A percentile compares a stretch with the other conserved stretches of the same genome.
Evolutionary conservation across 176 grass and related monocot species (phyloP).

Genomic region (Oryza coarctata): DNA sequence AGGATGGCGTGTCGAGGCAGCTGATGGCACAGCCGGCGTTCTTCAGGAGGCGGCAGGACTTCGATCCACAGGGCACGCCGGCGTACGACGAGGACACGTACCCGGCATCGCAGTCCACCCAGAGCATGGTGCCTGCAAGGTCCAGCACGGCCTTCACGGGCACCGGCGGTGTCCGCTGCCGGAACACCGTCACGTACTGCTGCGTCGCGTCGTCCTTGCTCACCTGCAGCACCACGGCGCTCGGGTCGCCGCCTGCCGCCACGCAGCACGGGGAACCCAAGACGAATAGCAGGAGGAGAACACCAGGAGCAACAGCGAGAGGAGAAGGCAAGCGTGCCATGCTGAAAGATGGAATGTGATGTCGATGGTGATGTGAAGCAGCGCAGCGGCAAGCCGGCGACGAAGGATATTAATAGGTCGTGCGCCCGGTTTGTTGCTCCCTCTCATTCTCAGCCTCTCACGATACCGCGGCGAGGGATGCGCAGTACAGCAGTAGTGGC

Average conservation of each 20-base stretch:
- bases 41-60: constrained; percentile 22
- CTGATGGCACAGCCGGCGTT: constrained; percentile 1
- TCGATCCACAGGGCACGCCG: constrained; percentile 25
- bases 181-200: constrained; percentile 36
- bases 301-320: too few species aligned
- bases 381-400: too few species aligned
- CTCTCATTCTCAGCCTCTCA: too few species aligned
- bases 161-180: constrained; percentile 38
- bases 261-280: too few species aligned
- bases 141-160: constrained; percentile 34
- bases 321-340: too few species aligned
- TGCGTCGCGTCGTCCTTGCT: constrained; percentile 34
- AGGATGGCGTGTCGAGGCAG: neutral
- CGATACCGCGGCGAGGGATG: too few species aligned
- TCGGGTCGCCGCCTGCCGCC: neutral
- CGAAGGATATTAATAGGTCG: too few species aligned
- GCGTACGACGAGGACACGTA: constrained; percentile 44
- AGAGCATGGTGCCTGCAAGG: constrained; percentile 37
- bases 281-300: too few species aligned
- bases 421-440: too few species aligned
- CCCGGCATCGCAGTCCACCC: constrained; percentile 46
- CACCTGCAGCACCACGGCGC: constrained; percentile 39
- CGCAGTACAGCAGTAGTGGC: too few species aligned
- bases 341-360: too few species aligned
- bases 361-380: too few species aligned